Conservation (phyloP, 2,329 filamentous ascomycete species). For the Talaromyces pinophilus region DNA sequence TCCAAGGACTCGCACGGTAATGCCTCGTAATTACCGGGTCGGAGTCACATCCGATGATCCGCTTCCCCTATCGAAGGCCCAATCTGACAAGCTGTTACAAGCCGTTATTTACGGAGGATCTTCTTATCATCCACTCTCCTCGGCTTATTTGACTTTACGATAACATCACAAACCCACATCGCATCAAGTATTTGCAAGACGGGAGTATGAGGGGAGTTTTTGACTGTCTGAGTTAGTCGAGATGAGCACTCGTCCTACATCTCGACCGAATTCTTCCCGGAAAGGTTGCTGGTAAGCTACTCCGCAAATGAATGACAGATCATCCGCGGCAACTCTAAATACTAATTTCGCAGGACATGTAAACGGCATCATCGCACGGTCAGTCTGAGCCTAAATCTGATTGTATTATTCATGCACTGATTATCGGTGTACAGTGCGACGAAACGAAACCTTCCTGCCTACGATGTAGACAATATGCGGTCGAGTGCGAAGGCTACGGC, state of each 20-base stretch:
- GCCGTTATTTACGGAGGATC: neutral
- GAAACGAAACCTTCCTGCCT: conserved; percentile 8
- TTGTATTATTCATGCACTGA: neutral
- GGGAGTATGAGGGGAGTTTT: neutral
- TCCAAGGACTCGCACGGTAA: neutral
- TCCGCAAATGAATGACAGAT: neutral
- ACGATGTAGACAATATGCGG: conserved; percentile 10
- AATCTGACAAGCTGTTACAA: neutral
- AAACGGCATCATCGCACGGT: conserved; percentile 13
- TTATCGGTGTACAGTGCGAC: neutral
- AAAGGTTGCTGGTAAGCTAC: conserved; percentile 11
- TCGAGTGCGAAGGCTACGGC: conserved; percentile 10
- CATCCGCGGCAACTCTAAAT: neutral
- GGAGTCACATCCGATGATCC: neutral
- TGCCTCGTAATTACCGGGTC: neutral
- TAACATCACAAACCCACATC: neutral
- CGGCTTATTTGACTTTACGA: neutral
- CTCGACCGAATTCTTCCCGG: conserved; percentile 10
- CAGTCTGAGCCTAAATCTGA: neutral
- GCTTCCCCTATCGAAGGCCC: neutral
- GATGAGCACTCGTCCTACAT: neutral
- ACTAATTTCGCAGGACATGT: conserved; percentile 6
- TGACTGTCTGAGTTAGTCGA: neutral
- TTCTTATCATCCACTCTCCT: neutral
- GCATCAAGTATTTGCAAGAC: neutral